Base-by-base conservation (phyloP, 2,329 filamentous ascomycete species). In the Neofusicoccum cordaticola region DNA sequence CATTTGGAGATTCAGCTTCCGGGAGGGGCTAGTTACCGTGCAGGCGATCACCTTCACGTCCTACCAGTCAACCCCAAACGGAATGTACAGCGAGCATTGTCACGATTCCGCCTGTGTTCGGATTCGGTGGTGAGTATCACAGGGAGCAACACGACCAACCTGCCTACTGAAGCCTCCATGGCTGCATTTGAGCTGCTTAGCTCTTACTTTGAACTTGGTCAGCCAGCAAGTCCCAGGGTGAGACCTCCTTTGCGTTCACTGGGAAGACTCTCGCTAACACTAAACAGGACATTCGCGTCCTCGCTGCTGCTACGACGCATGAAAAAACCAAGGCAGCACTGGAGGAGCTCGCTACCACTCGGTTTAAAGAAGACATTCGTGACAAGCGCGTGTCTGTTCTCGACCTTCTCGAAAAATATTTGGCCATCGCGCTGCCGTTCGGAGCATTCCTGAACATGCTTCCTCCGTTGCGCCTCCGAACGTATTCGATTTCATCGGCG, bases 401-500 rank as follows among this genome's bases (percentile, higher is more conserved):
- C 6, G 89, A 93, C 66, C 80, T 94, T 1, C 82, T 94, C 1
- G 87, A 91, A 71, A 81, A 83, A 11, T 89, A 87, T 71, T 81
- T 84, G 4, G 70, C 73, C 0, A 80, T 90, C 37, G 77, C 84
- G 2, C 75, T 94, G 0, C 83, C 90, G 0, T 83, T 95, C 22
- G 83, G 83, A 3, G 78, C 85, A n/a, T 94, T 90, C 78, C 81
- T 95, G 6, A 81, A 83, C 37, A 88, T 92, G 82, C 83, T 93
- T 84, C 89, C 90, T 1, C 88, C 90, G 0, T 91, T 95, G 87
- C 87, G 90, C 34, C 83, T 91, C 44, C 85, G 90, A 15, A 88
- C 91, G 74, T 93, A 93, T 79, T 91, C 88, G 39, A 92, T 93
- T 71, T 92, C 90, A 0, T 92, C 90, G 0, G 91, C 90, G 0